Percentiles rank a stretch among this genome's conserved stretches.
Evolutionary conservation across 2,329 filamentous ascomycete species (phyloP).

Genomic region (Calonectria pteridis): DNA sequence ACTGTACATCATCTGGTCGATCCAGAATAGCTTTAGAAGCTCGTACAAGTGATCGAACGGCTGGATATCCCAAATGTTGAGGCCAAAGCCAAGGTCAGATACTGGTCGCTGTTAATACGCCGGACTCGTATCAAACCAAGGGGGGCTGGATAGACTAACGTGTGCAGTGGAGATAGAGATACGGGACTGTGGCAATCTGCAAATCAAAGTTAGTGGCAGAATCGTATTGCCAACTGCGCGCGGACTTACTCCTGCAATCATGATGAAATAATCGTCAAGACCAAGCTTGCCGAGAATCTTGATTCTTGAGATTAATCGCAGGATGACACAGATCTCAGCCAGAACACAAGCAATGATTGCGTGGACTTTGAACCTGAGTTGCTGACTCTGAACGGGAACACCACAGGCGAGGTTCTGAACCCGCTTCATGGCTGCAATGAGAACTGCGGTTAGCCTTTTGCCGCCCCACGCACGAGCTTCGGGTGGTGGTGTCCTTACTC

Average conservation of each 20-base stretch:
- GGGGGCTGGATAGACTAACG: background rate
- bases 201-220: background rate
- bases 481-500: background rate
- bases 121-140: background rate
- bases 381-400: background rate
- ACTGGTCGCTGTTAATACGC: background rate
- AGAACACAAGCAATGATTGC: background rate
- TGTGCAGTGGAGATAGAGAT: constrained; percentile 1
- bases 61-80: background rate
- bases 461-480: too few species aligned
- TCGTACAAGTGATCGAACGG: constrained; percentile 29
- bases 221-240: too few species aligned
- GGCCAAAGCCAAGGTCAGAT: background rate
- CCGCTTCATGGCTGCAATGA: background rate
- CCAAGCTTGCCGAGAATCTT: background rate
- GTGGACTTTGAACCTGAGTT: background rate
- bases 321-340: background rate
- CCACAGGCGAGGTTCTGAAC: background rate
- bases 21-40: constrained; percentile 35
- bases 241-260: background rate
- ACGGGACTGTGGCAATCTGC: background rate
- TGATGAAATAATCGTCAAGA: background rate
- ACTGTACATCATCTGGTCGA: constrained; percentile 39
- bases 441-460: background rate
- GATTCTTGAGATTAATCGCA: background rate